Base-by-base conservation (phyloP, 805 yeast genomes). In the Candida anglica region DNA sequence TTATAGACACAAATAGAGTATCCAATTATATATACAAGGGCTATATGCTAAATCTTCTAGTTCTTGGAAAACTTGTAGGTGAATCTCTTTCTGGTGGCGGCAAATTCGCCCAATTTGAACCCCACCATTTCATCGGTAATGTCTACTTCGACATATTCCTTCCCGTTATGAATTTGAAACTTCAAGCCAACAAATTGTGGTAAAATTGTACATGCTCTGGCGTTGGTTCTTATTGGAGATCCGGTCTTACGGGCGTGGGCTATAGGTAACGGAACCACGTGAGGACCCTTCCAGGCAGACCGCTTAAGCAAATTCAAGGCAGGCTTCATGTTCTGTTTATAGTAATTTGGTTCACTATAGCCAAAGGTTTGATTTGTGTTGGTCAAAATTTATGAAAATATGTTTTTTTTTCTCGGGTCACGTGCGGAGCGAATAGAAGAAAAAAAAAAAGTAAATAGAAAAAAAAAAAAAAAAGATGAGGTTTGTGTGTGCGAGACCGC, bases 91-190 rank as follows among this genome's bases (percentile, higher is more conserved):
- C 98, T 77, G 1, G 98, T 93, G 35, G 89, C 86, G 2, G 95
- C 95, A 67, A 86, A 93, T 59, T 91, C 97, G 2, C 98, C 98
- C 36, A 93, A 66, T 56, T 91, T 93, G 46, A 81, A 76, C 14
- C 98, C 98, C 40, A 93, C 96, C 98, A 93, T 93, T 48, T 93
- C 93, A 55, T 93, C 97, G 6, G 83, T 77, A 19, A 93, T 75
- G 44, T 81, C 86, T 34, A 93, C 73, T 33, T 87, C 86, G 25
- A 88, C 95, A 54, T 89, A 93, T 47, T 87, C 95, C 54, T 83
- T 86, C 19, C 98, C 98, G 61, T 93, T 93, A 63, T 93, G 98
- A 22, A 93, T 86, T 60, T 93, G 95, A 60, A 93, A 93, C 48
- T 80, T 83, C 37, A 93, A 69, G 4, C 98, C 98, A 21, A 93